Percentiles rank a stretch among this genome's conserved stretches.
Conservation (phyloP, 257 asterid species). For the Solanum sparsipilum region DNA sequence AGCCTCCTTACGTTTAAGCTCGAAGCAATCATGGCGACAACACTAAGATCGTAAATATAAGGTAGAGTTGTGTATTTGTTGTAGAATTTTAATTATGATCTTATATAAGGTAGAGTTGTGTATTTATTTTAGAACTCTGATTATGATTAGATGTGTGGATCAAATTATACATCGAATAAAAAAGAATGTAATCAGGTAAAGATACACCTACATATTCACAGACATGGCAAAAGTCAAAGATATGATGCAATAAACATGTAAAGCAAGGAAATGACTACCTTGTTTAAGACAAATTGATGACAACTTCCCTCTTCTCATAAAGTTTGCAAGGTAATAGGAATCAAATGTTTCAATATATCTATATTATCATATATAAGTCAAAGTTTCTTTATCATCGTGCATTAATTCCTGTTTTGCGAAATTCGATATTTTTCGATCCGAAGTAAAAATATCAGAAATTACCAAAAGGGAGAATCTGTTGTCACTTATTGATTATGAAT, state of each 20-base stretch:
- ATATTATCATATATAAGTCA: constrained; percentile 44
- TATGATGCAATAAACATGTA: background rate
- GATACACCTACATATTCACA: background rate
- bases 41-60: background rate
- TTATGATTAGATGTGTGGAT: background rate
- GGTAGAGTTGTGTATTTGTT: background rate
- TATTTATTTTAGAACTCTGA: background rate
- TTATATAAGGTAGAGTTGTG: background rate
- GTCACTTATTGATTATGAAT: background rate
- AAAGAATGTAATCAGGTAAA: background rate
- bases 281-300: constrained; percentile 39
- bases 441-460: too few species aligned
- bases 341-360: constrained; percentile 43
- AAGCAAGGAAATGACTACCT: constrained; percentile 24
- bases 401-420: constrained; percentile 13
- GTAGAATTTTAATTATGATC: background rate
- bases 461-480: background rate
- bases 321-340: constrained; percentile 42
- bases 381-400: constrained; percentile 24
- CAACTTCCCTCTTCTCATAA: constrained; percentile 56
- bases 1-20: background rate
- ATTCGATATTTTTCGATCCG: constrained; percentile 1
- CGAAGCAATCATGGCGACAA: background rate
- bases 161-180: background rate
- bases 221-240: background rate